A percentile compares a stretch with the other conserved stretches of the same genome.
These are phyloP conservation scores for Xylariaceae sp. DNA, from an alignment of 2,329 filamentous ascomycete species.

Conservation along the genomic window DNA sequence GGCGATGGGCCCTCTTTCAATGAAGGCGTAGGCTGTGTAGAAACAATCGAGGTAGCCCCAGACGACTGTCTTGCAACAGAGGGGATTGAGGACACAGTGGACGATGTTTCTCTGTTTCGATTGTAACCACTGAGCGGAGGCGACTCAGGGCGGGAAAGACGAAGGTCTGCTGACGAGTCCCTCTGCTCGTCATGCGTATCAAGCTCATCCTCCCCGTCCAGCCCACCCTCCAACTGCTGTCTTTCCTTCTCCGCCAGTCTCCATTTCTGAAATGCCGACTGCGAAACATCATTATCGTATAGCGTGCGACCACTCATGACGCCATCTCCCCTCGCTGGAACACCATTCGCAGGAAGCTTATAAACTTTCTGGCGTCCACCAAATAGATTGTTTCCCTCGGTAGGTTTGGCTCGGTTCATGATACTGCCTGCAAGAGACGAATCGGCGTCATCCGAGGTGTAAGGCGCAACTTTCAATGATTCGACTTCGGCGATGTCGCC, in stretches of 20 bases:
- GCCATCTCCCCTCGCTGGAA: constrained; percentile 39
- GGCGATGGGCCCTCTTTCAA: constrained; percentile 47
- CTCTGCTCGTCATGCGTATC: constrained; percentile 36
- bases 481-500: constrained; percentile 88
- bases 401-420: constrained; percentile 77
- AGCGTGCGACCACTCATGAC: constrained; percentile 62
- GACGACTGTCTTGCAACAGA: constrained; percentile 72
- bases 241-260: constrained; percentile 55
- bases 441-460: constrained; percentile 62
- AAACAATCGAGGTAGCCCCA: constrained; percentile 82
- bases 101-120: constrained; percentile 77
- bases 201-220: constrained; percentile 37
- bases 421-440: constrained; percentile 59
- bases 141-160: constrained; percentile 45
- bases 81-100: constrained; percentile 67
- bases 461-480: constrained; percentile 65
- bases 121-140: constrained; percentile 60
- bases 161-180: constrained; percentile 22
- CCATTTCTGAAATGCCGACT: constrained; percentile 79
- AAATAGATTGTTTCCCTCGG: constrained; percentile 88
- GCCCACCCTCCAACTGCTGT: constrained; percentile 38
- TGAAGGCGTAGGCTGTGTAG: constrained; percentile 53
- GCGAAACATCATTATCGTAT: constrained; percentile 81
- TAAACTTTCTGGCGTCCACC: constrained; percentile 95
- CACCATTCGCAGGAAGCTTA: constrained; percentile 60